Percentiles rank a stretch among this genome's conserved stretches.
Evolutionary conservation across 202 grass and related monocot species (phyloP).

Genomic region (Schoenoplectus triqueter): DNA sequence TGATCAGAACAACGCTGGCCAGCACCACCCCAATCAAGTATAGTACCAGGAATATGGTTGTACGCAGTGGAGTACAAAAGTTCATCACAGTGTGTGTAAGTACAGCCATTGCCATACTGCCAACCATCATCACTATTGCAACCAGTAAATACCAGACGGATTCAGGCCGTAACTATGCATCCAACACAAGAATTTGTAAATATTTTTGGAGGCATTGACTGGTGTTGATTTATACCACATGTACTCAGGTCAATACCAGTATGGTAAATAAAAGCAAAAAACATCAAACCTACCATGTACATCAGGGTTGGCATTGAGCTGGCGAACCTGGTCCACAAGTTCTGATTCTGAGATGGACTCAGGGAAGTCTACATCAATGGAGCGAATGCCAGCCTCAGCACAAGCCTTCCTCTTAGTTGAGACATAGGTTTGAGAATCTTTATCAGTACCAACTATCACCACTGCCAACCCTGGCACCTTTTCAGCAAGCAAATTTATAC

Average conservation of each 20-base stretch:
- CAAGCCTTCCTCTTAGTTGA: conserved; percentile 89
- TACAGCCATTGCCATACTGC: neutral
- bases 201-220: neutral
- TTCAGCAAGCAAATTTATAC: neutral
- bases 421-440: conserved; percentile 93
- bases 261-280: neutral
- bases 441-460: conserved; percentile 88
- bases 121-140: neutral
- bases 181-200: neutral
- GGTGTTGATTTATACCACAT: neutral
- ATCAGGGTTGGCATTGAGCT: conserved; percentile 70
- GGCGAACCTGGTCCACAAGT: conserved; percentile 77
- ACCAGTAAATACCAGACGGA: neutral
- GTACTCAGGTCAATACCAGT: neutral
- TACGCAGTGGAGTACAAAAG: neutral
- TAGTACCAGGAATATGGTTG: neutral
- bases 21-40: conserved; percentile 8
- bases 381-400: conserved; percentile 80
- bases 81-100: neutral
- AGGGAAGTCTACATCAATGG: conserved; percentile 74
- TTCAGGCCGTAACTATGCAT: neutral
- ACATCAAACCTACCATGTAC: conserved; percentile 59
- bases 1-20: neutral
- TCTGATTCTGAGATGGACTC: conserved; percentile 71
- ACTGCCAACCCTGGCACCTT: conserved; percentile 95